phyloP scores from a whole-genome alignment of 2,329 filamentous ascomycete genomes.

The Tolypocladium sp. region DNA sequence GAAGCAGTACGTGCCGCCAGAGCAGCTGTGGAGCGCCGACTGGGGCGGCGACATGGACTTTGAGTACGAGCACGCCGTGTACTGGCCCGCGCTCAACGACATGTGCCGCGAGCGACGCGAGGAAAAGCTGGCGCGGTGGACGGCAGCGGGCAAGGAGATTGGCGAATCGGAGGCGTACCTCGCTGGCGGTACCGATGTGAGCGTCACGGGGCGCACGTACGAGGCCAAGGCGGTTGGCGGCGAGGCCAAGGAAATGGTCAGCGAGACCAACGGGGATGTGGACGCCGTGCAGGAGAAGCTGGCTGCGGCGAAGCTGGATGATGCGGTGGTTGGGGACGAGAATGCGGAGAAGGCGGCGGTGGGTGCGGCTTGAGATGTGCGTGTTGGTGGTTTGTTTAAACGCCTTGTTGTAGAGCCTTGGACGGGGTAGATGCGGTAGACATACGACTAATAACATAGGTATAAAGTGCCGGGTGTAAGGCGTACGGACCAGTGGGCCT shows the following conservation, averaged over 20 bases:
- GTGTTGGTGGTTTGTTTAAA: not conserved
- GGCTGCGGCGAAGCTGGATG: slow-evolving; percentile 4
- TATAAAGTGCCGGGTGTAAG: not conserved
- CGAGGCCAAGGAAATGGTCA: not conserved
- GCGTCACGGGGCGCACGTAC: slow-evolving; percentile 23
- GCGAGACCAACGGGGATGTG: slow-evolving; percentile 3
- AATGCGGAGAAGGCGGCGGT: not conserved
- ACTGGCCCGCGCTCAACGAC: slow-evolving; percentile 80
- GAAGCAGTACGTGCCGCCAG: slow-evolving; percentile 66
- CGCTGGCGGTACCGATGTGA: slow-evolving; percentile 45
- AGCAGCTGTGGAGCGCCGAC: slow-evolving; percentile 73
- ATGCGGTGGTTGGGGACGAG: not conserved
- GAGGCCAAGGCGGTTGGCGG: not conserved
- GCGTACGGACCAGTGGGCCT: not conserved
- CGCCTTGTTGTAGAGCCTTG: not conserved
- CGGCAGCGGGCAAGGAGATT: slow-evolving; percentile 66
- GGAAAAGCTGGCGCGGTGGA: slow-evolving; percentile 62
- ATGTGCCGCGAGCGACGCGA: slow-evolving; percentile 58
- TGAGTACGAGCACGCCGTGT: slow-evolving; percentile 77
- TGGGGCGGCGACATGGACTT: slow-evolving; percentile 74
- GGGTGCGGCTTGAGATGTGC: not conserved
- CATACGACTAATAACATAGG: not conserved
- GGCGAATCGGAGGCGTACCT: slow-evolving; percentile 85
- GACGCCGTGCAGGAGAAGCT: slow-evolving; percentile 18
- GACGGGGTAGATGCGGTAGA: not conserved